Percentiles rank a stretch among this genome's conserved stretches.
These are phyloP conservation scores for Penicillium sp. DNA, from an alignment of 2,329 filamentous ascomycete species.

Conservation along the genomic window DNA sequence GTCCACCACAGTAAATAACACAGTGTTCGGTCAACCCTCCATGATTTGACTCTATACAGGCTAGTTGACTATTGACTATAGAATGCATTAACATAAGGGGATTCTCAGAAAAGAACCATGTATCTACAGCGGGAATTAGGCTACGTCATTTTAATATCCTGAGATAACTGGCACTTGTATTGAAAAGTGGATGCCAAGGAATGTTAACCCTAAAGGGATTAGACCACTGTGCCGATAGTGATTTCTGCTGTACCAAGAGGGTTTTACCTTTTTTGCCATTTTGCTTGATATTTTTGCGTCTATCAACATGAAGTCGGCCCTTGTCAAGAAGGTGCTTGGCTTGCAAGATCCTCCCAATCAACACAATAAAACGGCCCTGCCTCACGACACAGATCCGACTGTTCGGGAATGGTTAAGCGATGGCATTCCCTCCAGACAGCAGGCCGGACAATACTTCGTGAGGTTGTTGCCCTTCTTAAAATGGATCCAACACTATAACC, in stretches of 20 bases:
- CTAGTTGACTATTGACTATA: too few species aligned
- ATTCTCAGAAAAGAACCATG: too few species aligned
- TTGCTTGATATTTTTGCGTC: not conserved
- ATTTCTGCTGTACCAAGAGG: not conserved
- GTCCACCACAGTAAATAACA: not conserved
- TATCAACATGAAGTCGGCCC: not conserved
- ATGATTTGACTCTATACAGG: too few species aligned
- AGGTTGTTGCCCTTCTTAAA: constrained; percentile 5
- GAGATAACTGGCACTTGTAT: not conserved
- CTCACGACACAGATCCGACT: constrained; percentile 6
- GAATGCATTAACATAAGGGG: too few species aligned
- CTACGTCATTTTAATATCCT: too few species aligned
- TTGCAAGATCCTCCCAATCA: not conserved
- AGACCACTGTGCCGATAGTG: not conserved
- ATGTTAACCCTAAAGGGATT: not conserved
- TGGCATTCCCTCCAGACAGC: constrained; percentile 1
- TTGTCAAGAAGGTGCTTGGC: constrained; percentile 4
- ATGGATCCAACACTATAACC: constrained; percentile 11
- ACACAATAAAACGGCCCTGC: not conserved
- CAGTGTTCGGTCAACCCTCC: not conserved
- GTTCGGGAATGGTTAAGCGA: constrained; percentile 7
- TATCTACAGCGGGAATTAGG: too few species aligned
- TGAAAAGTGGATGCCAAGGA: not conserved
- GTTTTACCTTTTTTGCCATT: not conserved
- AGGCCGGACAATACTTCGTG: not conserved